These are phyloP conservation scores for Trichosanthes cucumerina DNA, from an alignment of 306 rosid species.

Conservation along the genomic window DNA sequence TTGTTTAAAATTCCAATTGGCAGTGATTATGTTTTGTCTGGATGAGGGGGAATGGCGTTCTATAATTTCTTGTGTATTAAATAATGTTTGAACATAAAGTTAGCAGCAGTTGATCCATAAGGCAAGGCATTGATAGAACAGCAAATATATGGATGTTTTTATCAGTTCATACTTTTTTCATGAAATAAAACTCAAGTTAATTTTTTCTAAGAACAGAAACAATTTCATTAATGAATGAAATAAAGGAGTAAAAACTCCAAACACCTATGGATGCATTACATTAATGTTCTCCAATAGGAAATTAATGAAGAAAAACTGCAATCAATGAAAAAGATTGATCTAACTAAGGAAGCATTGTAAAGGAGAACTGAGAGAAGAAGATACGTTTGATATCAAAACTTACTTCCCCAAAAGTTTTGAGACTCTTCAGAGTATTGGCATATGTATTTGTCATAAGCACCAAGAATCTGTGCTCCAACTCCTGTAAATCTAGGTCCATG, in stretches of 20 bases:
- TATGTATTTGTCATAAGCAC: conserved; percentile 79
- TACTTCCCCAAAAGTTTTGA: conserved; percentile 75
- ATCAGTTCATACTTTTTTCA: neutral
- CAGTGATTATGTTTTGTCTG: neutral
- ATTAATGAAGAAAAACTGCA: no score
- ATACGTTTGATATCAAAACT: conserved; percentile 10
- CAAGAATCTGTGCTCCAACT: conserved; percentile 87
- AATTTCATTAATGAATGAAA: no score
- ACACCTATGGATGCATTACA: no score
- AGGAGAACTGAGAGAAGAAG: neutral
- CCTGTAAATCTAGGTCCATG: conserved; percentile 71
- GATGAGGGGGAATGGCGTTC: neutral
- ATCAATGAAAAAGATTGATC: neutral
- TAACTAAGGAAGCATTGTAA: neutral
- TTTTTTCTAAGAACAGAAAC: no score
- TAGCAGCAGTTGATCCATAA: neutral
- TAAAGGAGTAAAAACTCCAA: no score
- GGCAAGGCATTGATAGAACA: neutral
- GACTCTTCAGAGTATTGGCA: conserved; percentile 67
- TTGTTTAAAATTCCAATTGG: neutral
- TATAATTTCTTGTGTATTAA: neutral
- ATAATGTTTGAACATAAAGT: neutral
- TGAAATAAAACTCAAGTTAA: neutral
- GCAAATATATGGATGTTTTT: neutral
- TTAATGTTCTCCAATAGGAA: no score